phyloP scores from a whole-genome alignment of 129 eudicot species.

The Lonicera japonica region DNA sequence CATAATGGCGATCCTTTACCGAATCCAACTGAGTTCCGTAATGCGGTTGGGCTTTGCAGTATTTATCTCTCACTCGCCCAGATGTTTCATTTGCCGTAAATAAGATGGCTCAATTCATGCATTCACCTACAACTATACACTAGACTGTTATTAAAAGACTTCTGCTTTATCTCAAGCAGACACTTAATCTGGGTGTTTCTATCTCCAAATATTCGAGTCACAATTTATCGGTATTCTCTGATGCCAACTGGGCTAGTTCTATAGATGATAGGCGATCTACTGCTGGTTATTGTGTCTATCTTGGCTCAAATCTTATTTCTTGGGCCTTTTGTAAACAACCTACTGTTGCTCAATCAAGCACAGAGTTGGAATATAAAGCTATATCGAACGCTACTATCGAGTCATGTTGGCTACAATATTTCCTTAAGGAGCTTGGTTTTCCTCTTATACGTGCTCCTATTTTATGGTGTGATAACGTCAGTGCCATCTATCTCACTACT shows the following conservation, averaged over 20 bases:
- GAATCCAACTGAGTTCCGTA: not conserved
- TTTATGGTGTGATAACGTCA: slow-evolving; percentile 2
- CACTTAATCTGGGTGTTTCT: not conserved
- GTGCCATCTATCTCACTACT: not conserved
- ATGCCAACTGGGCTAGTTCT: slow-evolving; percentile 6
- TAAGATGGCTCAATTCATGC: slow-evolving; percentile 10
- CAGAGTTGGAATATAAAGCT: not conserved
- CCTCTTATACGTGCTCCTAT: not conserved
- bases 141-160: not conserved
- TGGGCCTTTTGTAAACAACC: slow-evolving; percentile 7
- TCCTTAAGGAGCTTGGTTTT: not conserved
- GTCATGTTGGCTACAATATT: slow-evolving; percentile 1
- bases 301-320: not conserved
- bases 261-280: not conserved
- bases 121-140: slow-evolving; percentile 6
- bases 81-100: slow-evolving; percentile 3
- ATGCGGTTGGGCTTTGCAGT: slow-evolving; percentile 6
- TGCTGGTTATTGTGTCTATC: not conserved
- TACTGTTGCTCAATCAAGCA: not conserved
- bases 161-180: not conserved
- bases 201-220: not conserved
- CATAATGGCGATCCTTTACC: not conserved
- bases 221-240: not conserved
- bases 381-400: not conserved
- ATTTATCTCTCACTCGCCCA: slow-evolving; percentile 5